Percentiles rank a stretch among this genome's conserved stretches.
Evolutionary conservation across 2,329 filamentous ascomycete species (phyloP).

Genomic region (Purpureocillium takamizusanense): DNA sequence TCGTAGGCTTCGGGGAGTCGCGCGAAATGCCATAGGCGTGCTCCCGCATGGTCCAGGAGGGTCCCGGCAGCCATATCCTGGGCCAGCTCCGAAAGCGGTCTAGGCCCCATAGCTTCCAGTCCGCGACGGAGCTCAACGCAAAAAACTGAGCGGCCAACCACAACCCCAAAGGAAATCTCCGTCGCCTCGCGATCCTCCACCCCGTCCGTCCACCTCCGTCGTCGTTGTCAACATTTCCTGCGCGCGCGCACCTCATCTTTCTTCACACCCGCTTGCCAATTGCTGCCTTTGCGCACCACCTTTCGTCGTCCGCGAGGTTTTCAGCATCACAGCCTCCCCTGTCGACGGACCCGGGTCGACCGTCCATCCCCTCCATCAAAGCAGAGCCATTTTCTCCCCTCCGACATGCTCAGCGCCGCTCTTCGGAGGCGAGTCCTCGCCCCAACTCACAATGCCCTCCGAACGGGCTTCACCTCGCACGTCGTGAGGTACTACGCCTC

Average conservation of each 20-base stretch:
- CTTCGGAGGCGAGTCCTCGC: conserved; percentile 53
- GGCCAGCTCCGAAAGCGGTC: conserved; percentile 17
- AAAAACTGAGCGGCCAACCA: conserved; percentile 28
- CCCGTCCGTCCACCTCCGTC: conserved; percentile 8
- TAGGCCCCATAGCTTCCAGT: conserved; percentile 18
- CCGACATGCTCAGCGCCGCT: conserved; percentile 52
- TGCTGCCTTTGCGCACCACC: conserved; percentile 3
- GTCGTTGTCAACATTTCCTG: conserved; percentile 17
- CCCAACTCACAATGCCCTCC: conserved; percentile 39
- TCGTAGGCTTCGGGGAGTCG: too few species aligned
- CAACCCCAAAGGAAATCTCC: conserved; percentile 25
- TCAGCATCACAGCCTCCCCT: conserved; percentile 11
- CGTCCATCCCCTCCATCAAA: conserved; percentile 5
- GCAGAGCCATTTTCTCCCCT: conserved; percentile 20
- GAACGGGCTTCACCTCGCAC: conserved; percentile 41
- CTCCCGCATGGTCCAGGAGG: too few species aligned
- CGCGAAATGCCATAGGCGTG: too few species aligned
- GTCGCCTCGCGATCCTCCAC: conserved; percentile 18
- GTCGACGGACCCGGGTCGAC: conserved; percentile 1
- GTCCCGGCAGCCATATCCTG: too few species aligned
- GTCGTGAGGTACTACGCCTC: conserved; percentile 64
- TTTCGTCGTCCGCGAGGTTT: conserved; percentile 1
- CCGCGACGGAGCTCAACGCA: conserved; percentile 30
- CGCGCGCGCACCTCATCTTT: conserved; percentile 12
- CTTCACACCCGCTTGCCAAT: conserved; percentile 6